Evolutionary conservation across 148 eudicot genomes (phyloP).

Genomic region (Euryodendron excelsum): DNA sequence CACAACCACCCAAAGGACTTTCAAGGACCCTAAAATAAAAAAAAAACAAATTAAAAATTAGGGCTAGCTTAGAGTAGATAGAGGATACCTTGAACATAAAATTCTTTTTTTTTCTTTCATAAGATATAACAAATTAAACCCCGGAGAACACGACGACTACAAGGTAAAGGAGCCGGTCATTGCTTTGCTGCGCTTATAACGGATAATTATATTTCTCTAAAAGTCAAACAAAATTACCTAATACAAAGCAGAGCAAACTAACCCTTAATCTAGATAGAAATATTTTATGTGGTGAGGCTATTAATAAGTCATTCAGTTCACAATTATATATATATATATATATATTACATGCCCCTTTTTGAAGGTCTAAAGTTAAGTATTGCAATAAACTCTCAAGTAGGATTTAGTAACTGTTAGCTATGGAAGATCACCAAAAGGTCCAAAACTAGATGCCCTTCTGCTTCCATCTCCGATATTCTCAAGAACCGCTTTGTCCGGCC

Average conservation of each 20-base stretch:
- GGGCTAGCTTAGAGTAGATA: background rate
- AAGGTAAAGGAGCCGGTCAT: background rate
- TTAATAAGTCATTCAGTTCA: background rate
- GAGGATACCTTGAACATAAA: background rate
- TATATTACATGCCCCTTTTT: background rate
- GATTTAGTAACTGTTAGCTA: background rate
- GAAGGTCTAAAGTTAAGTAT: background rate
- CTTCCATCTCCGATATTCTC: background rate
- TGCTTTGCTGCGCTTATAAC: background rate
- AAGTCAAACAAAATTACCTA: slow-evolving; percentile 4
- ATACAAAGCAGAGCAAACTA: background rate
- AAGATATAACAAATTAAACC: no score
- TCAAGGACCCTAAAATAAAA: no score
- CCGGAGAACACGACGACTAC: background rate
- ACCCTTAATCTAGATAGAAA: background rate
- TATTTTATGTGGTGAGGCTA: background rate
- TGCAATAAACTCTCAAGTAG: background rate
- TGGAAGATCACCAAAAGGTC: background rate
- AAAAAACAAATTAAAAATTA: background rate
- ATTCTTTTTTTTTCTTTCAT: no score
- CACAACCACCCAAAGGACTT: background rate
- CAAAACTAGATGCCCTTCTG: background rate
- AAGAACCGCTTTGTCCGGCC: background rate
- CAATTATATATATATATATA: background rate
- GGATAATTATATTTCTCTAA: background rate